Conservation (phyloP, 352 stramenopile genomes). For the Poterioochromonas sp. region DNA sequence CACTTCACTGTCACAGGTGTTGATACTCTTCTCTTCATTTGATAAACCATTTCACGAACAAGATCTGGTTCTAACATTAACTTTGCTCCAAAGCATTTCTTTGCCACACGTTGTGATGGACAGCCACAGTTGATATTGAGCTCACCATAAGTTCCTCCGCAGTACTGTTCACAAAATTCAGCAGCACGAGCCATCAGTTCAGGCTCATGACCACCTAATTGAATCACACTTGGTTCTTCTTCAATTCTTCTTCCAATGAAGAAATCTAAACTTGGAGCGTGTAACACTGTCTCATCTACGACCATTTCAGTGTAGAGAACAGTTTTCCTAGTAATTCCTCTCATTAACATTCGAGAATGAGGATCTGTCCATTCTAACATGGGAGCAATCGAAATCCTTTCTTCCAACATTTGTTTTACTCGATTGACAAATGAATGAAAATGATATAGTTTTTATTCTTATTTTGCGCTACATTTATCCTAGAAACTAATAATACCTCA, state of each 20-base stretch:
- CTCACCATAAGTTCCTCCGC: conserved; percentile 49
- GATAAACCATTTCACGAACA: conserved; percentile 77
- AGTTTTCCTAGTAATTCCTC: conserved; percentile 79
- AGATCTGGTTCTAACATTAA: conserved; percentile 92
- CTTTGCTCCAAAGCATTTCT: conserved; percentile 78
- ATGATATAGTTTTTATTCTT: no score
- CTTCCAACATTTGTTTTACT: no score
- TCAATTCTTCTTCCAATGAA: conserved; percentile 48
- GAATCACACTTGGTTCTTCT: conserved; percentile 77
- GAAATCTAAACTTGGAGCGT: conserved; percentile 47
- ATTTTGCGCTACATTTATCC: no score
- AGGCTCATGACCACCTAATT: conserved; percentile 82
- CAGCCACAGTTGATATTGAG: conserved; percentile 95
- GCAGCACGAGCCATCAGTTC: conserved; percentile 62
- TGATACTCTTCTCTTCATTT: conserved; percentile 56
- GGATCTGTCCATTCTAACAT: conserved; percentile 30
- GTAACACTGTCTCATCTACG: conserved; percentile 81
- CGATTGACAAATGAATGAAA: no score
- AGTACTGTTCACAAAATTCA: conserved; percentile 55
- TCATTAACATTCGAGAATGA: conserved; percentile 57
- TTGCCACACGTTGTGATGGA: conserved; percentile 57
- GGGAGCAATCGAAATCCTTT: conserved; percentile 18
- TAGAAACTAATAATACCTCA: no score
- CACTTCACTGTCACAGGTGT: conserved; percentile 92
- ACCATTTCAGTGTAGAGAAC: conserved; percentile 98